Percentiles rank a stretch among this genome's conserved stretches.
These are phyloP conservation scores for Eucalyptus leucophloia DNA, from an alignment of 345 rosid species.

Conservation along the genomic window DNA sequence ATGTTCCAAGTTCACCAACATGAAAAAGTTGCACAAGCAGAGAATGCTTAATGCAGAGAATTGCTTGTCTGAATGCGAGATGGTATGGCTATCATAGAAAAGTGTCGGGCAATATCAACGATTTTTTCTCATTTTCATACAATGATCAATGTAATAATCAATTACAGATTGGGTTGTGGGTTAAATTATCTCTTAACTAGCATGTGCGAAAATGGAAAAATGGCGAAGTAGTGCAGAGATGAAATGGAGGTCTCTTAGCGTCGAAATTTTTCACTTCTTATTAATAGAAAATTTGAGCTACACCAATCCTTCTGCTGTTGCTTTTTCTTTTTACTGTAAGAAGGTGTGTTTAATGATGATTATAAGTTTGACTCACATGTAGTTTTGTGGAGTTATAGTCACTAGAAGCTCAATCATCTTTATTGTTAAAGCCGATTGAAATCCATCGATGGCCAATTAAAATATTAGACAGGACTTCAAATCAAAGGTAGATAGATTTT, in stretches of 20 bases:
- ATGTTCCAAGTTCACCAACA: background rate
- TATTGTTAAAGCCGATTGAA: background rate
- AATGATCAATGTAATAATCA: background rate
- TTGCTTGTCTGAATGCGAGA: background rate
- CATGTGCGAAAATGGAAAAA: background rate
- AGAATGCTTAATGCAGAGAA: background rate
- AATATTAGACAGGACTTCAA: background rate
- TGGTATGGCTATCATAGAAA: background rate
- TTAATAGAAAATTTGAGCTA: background rate
- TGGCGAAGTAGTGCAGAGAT: background rate
- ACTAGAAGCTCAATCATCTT: background rate
- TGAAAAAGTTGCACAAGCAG: fast-evolving
- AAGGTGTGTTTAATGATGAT: background rate
- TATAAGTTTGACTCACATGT: background rate
- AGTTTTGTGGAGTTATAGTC: background rate
- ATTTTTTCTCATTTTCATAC: background rate
- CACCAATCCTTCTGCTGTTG: background rate
- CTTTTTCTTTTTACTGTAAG: background rate
- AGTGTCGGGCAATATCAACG: fast-evolving
- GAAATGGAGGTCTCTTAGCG: fast-evolving
- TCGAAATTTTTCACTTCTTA: background rate
- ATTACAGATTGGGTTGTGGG: fast-evolving
- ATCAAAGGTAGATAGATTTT: background rate
- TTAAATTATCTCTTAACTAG: background rate
- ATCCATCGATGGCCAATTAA: background rate